These are phyloP conservation scores for Dryadomyces sulphureus DNA, from an alignment of 2,329 filamentous ascomycete species.

Conservation along the genomic window DNA sequence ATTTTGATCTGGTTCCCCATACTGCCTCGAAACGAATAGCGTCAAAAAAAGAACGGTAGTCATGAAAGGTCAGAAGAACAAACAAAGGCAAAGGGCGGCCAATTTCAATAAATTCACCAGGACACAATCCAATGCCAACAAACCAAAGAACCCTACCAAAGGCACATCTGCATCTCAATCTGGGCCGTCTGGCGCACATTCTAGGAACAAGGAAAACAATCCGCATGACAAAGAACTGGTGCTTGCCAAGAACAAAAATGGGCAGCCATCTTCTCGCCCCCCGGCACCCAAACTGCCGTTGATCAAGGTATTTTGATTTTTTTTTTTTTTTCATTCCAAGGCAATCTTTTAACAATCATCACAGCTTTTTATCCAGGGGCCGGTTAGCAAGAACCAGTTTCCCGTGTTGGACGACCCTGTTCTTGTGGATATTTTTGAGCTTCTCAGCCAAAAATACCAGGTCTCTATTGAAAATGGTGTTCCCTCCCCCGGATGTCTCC, in stretches of 20 bases:
- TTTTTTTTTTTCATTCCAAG: too few relatives aligned
- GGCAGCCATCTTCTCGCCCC: too few relatives aligned
- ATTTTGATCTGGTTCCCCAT: too few relatives aligned
- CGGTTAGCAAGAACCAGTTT: not conserved
- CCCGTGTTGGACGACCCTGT: not conserved
- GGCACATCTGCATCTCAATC: not conserved
- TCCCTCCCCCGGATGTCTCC: not conserved
- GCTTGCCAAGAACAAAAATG: not conserved
- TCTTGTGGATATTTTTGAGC: not conserved
- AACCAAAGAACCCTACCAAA: not conserved
- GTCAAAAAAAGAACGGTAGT: too few relatives aligned
- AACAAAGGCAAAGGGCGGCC: too few relatives aligned
- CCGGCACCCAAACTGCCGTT: too few relatives aligned
- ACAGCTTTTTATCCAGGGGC: not conserved
- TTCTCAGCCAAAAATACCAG: not conserved
- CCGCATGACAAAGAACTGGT: not conserved
- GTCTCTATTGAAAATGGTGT: not conserved
- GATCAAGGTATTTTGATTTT: too few relatives aligned
- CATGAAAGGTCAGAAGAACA: too few relatives aligned
- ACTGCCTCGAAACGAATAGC: too few relatives aligned
- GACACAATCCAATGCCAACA: too few relatives aligned
- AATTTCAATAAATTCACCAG: too few relatives aligned
- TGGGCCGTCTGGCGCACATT: too few relatives aligned
- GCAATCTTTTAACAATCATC: not conserved
- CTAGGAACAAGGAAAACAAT: not conserved